Evolutionary conservation across 2,329 filamentous ascomycete genomes (phyloP).

Genomic region (Chalaropsis thielavioides): DNA sequence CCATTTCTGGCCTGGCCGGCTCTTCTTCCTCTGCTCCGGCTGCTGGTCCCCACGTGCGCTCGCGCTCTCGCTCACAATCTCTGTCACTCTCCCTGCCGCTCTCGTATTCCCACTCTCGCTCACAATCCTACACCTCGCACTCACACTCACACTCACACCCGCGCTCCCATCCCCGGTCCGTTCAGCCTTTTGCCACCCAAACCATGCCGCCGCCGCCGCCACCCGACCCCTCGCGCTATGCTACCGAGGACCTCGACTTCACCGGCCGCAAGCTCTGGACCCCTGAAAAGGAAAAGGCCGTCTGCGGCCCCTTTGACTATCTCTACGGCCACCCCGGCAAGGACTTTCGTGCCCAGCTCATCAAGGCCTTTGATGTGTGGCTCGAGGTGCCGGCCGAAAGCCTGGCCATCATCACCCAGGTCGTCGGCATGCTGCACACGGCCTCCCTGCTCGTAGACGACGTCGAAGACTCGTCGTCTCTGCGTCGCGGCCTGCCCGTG

Average conservation of each 20-base stretch:
- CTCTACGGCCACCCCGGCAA: constrained; percentile 67
- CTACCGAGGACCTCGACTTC: constrained; percentile 41
- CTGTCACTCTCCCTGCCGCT: constrained; percentile 3
- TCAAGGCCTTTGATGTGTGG: constrained; percentile 69
- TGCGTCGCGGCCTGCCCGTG: constrained; percentile 67
- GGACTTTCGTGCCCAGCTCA: constrained; percentile 67
- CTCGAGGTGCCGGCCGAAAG: constrained; percentile 56
- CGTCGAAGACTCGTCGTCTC: constrained; percentile 65
- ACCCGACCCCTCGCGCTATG: constrained; percentile 39
- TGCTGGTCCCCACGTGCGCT: background rate
- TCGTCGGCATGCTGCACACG: constrained; percentile 75
- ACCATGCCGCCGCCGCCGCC: constrained; percentile 22
- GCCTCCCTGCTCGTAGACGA: constrained; percentile 75
- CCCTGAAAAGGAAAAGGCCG: constrained; percentile 58
- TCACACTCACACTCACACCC: constrained; percentile 10
- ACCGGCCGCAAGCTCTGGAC: constrained; percentile 45
- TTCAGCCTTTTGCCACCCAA: constrained; percentile 14
- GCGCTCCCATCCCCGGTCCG: constrained; percentile 8
- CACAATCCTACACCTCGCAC: constrained; percentile 13
- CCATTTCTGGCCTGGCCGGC: constrained; percentile 5
- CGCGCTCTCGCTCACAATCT: constrained; percentile 14
- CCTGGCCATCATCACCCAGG: constrained; percentile 60
- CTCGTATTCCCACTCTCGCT: constrained; percentile 12
- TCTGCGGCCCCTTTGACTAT: constrained; percentile 70
- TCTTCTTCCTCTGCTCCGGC: background rate